Evolutionary conservation across 2,329 filamentous ascomycete species (phyloP).

Genomic region (Colletotrichum trifolii): DNA sequence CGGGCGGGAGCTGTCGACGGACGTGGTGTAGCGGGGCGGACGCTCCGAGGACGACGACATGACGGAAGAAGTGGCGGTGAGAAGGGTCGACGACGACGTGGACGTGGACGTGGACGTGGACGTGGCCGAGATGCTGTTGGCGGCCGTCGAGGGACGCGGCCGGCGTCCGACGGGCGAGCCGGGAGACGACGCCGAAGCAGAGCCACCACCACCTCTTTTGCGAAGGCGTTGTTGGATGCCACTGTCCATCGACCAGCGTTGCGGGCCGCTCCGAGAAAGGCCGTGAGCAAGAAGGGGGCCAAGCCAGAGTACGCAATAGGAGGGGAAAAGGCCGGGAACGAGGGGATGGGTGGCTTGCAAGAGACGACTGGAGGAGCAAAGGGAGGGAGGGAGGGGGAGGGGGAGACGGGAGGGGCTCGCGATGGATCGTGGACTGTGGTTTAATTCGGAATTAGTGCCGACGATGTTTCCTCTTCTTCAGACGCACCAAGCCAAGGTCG

Average conservation of each 20-base stretch:
- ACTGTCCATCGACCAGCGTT: conserved; percentile 28
- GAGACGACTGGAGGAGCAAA: conserved; percentile 12
- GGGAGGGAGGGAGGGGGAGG: conserved; percentile 2
- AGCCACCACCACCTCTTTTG: conserved; percentile 5
- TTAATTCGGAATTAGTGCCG: too few species aligned
- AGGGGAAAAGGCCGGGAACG: conserved; percentile 9
- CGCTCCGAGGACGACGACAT: conserved; percentile 34
- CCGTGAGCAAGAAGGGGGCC: background rate
- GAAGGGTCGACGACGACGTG: conserved; percentile 20
- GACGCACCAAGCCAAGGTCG: conserved; percentile 3
- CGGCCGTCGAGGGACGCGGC: conserved; percentile 28
- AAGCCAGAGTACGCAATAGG: background rate
- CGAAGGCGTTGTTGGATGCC: conserved; percentile 20
- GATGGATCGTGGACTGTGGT: background rate
- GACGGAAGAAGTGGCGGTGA: conserved; percentile 37
- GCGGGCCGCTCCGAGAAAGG: conserved; percentile 20
- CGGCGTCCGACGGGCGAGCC: conserved; percentile 20
- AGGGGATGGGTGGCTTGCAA: background rate
- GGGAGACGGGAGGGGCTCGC: conserved; percentile 2
- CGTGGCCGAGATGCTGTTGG: conserved; percentile 33
- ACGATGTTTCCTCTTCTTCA: background rate
- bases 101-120: conserved; percentile 33
- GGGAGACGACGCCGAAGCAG: background rate
- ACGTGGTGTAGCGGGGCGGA: conserved; percentile 23
- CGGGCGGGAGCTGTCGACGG: conserved; percentile 22